These are phyloP conservation scores for Paramarasmius palmivorus DNA, from an alignment of 1,284 basidiomycete genomes.

Conservation along the genomic window DNA sequence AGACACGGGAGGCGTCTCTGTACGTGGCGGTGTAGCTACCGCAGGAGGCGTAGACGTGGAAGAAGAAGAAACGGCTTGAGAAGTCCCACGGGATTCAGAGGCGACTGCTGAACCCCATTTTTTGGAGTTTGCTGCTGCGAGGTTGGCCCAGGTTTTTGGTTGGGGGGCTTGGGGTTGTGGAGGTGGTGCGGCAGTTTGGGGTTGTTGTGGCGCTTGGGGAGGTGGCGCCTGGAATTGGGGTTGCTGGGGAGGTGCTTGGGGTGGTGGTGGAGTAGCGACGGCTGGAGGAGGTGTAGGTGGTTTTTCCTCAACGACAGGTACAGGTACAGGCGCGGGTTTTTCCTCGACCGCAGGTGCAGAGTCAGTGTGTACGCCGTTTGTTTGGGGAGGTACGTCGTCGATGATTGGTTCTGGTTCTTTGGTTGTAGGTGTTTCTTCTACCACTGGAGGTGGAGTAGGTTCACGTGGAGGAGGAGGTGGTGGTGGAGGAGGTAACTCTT, in stretches of 20 bases:
- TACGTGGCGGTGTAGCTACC: conserved; percentile 21
- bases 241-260: conserved; percentile 30
- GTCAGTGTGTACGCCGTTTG: no score
- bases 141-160: conserved; percentile 88
- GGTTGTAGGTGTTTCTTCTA: no score
- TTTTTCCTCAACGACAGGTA: conserved; percentile 23
- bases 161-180: conserved; percentile 48
- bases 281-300: conserved; percentile 30
- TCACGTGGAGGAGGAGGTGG: conserved; percentile 15
- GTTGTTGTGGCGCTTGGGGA: conserved; percentile 32
- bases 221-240: conserved; percentile 16
- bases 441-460: conserved; percentile 4
- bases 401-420: no score
- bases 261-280: conserved; percentile 37
- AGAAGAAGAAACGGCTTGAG: conserved; percentile 55
- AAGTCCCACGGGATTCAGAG: conserved; percentile 69
- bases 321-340: conserved; percentile 1
- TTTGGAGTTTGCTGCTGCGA: conserved; percentile 79
- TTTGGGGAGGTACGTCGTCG: no score
- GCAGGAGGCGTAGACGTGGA: conserved; percentile 49
- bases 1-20: no score
- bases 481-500: conserved; percentile 23
- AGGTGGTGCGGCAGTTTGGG: conserved; percentile 35
- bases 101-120: conserved; percentile 82
- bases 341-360: no score